Evolutionary conservation across 2,329 filamentous ascomycete genomes (phyloP).

Genomic region (Botrytis cinerea): DNA sequence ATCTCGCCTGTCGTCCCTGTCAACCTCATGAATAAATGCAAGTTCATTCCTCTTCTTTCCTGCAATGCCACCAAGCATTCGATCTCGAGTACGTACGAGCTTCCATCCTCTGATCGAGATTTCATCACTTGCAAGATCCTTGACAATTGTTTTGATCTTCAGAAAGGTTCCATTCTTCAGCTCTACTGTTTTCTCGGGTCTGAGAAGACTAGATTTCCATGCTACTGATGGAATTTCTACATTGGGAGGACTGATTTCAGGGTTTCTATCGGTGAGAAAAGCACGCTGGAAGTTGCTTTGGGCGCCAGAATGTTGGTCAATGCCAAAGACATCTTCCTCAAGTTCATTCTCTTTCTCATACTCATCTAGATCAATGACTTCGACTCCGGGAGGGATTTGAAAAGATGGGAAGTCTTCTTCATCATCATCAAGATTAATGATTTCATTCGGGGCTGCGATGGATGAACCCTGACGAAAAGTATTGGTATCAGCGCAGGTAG

Average conservation of each 20-base stretch:
- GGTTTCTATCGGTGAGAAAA: constrained; percentile 29
- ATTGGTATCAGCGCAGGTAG: neutral
- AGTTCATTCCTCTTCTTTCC: constrained; percentile 48
- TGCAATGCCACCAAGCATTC: constrained; percentile 40
- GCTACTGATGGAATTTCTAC: constrained; percentile 42
- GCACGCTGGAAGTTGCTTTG: neutral
- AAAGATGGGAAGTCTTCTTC: neutral
- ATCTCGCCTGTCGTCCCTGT: constrained; percentile 41
- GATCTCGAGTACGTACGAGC: constrained; percentile 42
- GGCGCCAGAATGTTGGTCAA: neutral
- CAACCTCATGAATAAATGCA: constrained; percentile 44
- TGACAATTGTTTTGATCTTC: constrained; percentile 39
- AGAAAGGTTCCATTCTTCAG: constrained; percentile 43
- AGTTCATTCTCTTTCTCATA: neutral
- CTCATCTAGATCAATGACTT: constrained; percentile 15
- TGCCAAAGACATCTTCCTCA: neutral
- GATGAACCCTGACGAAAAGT: neutral
- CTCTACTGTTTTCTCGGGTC: constrained; percentile 34
- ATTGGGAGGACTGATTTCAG: constrained; percentile 32
- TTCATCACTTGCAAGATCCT: constrained; percentile 23
- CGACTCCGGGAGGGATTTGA: neutral
- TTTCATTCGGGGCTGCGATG: neutral
- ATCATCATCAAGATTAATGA: neutral
- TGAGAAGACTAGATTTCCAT: constrained; percentile 27
- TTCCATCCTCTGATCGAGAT: constrained; percentile 47